Evolutionary conservation across 2,329 filamentous ascomycete species (phyloP).

Genomic region (Aspergillus floridensis): DNA sequence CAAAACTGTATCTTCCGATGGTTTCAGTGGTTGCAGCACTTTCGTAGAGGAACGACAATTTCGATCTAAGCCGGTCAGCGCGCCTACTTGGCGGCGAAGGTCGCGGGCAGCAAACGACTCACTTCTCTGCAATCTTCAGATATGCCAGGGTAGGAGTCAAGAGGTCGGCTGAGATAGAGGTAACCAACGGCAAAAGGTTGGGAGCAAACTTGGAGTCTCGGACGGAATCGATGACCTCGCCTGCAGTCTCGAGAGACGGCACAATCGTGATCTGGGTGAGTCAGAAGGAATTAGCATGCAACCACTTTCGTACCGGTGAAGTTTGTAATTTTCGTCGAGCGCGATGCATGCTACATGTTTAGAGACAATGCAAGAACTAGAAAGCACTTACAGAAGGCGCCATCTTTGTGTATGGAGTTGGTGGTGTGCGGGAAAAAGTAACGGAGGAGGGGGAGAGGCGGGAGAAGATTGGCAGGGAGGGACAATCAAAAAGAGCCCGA

Average conservation of each 20-base stretch:
- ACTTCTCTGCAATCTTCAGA: conserved; percentile 79
- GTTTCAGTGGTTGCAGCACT: conserved; percentile 88
- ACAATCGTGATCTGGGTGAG: conserved; percentile 50
- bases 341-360: background rate
- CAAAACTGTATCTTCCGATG: conserved; percentile 92
- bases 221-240: conserved; percentile 54
- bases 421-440: background rate
- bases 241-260: conserved; percentile 61
- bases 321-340: background rate
- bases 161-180: conserved; percentile 85
- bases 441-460: background rate
- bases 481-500: background rate
- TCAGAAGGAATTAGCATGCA: conserved; percentile 8
- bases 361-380: background rate
- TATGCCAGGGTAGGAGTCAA: conserved; percentile 94
- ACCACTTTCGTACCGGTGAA: conserved; percentile 8
- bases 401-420: conserved; percentile 18
- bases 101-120: conserved; percentile 34
- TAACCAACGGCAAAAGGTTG: conserved; percentile 78
- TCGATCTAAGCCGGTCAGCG: conserved; percentile 48
- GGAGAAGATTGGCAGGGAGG: background rate
- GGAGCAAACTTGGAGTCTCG: conserved; percentile 57
- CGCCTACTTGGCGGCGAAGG: background rate
- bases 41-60: conserved; percentile 92
- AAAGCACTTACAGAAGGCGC: conserved; percentile 27